Evolutionary conservation across 257 asterid genomes (phyloP), one percentile per base, ranked within the genome.

Genomic region (Nicotiana knightiana): DNA sequence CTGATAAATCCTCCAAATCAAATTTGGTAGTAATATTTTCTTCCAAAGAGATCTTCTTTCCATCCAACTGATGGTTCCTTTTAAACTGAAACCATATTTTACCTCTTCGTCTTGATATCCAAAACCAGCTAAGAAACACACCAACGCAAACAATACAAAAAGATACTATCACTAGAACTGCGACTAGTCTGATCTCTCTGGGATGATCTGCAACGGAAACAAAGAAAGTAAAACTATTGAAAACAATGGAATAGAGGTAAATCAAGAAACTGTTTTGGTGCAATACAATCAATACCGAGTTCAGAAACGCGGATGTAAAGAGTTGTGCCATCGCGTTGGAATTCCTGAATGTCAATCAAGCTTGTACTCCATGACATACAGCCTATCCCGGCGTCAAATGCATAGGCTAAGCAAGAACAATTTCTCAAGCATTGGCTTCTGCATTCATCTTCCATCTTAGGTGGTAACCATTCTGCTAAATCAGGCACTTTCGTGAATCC

Each of bases 381-480:
- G 4, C 92, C 92, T 9, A 90, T 79, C 3, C 18, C 70, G 3
- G 82, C 5, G 35, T 85, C 87, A 28, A 67, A 73, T 8, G 91
- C 88, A 77, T 89, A 91, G 18, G 92, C 90, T 7, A 88, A 30
- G 88, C 92, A 91, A 15, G 96, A 90, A 83, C 93, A 91, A 33
- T 88, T 87, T 59, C 82, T 55, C 39, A 57, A 78, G 82, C 94
- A 92, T 17, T 58, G 64, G 3, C 4, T 70, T 81, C 62, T 59
- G 21, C 84, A 81, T 9, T 18, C 51, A 58, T 13, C 57, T 30
- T 67, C 67, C 18, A 17, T 18, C 78, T 70, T 33, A 46, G 79
- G 35, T n/a, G 26, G 79, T 54, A 67, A 30, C 79, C 66, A 81
- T 9, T 43, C 54, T 35, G 79, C 11, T 11, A 53, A 81, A 67